Evolutionary conservation across 805 yeast genomes (phyloP).

Genomic region (Danielia reshetovae): DNA sequence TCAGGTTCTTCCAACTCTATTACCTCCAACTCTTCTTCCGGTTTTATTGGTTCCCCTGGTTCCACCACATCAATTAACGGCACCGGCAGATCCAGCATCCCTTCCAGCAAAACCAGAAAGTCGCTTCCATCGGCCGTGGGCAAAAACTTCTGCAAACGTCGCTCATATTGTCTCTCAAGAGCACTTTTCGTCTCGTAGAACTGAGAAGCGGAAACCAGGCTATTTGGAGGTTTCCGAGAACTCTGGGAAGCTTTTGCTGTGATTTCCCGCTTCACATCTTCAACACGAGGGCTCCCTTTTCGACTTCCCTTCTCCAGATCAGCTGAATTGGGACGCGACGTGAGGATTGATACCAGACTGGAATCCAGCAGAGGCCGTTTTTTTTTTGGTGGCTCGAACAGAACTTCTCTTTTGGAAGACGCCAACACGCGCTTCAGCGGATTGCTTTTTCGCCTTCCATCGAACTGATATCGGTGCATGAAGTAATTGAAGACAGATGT

Average conservation of each 20-base stretch:
- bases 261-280: too few species aligned
- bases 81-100: background rate
- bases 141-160: constrained; percentile 8
- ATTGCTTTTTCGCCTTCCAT: constrained; percentile 4
- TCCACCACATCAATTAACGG: background rate
- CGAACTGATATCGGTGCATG: constrained; percentile 12
- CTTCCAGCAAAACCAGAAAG: constrained; percentile 8
- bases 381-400: constrained; percentile 9
- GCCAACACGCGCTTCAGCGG: constrained; percentile 5
- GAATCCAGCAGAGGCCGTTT: constrained; percentile 6
- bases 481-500: background rate
- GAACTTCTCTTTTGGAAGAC: constrained; percentile 12
- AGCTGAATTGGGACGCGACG: constrained; percentile 6
- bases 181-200: constrained; percentile 14
- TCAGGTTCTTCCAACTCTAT: background rate
- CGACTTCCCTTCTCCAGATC: background rate
- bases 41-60: background rate
- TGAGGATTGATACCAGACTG: constrained; percentile 14
- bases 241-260: too few species aligned
- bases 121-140: constrained; percentile 7
- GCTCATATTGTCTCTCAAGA: constrained; percentile 16
- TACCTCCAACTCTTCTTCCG: background rate
- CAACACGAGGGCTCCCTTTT: too few species aligned
- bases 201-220: constrained; percentile 1
- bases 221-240: background rate